A percentile compares a stretch with the other conserved stretches of the same genome.
Conservation (phyloP, 2,329 filamentous ascomycete species). For the Colletotrichum sp. region DNA sequence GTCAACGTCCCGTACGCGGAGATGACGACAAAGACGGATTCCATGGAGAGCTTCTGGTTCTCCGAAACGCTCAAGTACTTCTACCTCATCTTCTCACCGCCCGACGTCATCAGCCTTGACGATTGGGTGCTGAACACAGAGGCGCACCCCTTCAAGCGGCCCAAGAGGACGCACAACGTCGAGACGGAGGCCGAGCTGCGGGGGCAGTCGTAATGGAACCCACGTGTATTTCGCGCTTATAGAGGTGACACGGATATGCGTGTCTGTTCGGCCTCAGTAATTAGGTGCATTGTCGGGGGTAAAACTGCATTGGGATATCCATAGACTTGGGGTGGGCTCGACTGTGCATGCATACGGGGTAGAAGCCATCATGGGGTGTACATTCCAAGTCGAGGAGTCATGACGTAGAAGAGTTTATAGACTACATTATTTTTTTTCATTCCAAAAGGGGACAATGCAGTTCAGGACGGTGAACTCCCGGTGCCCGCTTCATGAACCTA, state of each 20-base stretch:
- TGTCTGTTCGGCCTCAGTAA: background rate
- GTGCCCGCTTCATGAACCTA: background rate
- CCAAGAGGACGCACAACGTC: slow-evolving; percentile 19
- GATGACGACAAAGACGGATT: slow-evolving; percentile 20
- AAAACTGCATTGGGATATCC: background rate
- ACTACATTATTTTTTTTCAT: background rate
- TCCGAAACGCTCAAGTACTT: slow-evolving; percentile 82
- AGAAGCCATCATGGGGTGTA: background rate
- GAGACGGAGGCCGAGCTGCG: slow-evolving; percentile 9
- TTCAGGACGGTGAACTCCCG: background rate
- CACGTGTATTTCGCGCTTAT: background rate
- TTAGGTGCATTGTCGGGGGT: background rate
- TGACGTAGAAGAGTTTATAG: background rate
- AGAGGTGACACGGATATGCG: background rate
- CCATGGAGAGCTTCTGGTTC: slow-evolving; percentile 66
- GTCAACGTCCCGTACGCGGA: slow-evolving; percentile 11
- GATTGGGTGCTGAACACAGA: slow-evolving; percentile 71
- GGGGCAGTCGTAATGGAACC: background rate
- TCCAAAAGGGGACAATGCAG: background rate
- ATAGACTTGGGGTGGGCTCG: background rate
- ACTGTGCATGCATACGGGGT: background rate
- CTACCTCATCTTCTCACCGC: slow-evolving; percentile 73
- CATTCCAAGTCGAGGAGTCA: background rate
- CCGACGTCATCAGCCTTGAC: slow-evolving; percentile 68
- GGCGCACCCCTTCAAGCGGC: slow-evolving; percentile 53